Base-by-base conservation (phyloP, 2,329 filamentous ascomycete genomes). In the Sporothrix pallida region DNA sequence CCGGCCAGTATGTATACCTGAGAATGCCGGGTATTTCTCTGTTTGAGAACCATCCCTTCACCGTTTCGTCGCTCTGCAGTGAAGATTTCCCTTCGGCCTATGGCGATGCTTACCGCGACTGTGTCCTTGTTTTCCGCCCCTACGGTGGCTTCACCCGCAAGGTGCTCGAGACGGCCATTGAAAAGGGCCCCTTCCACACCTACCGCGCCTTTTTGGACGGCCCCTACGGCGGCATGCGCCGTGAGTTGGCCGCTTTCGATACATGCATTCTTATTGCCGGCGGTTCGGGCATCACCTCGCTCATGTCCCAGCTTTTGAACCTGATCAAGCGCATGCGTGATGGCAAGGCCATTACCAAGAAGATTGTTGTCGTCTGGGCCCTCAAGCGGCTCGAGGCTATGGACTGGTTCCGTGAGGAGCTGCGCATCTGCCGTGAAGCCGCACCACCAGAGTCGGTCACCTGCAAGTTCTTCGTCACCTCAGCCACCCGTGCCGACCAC, bases 261-360 rank as follows among this genome's bases (percentile, higher is more conserved):
- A 95, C 95, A 20, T 94, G 96, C 72, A 91, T 98, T 54, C 87
- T 98, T 72, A 94, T 98, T 78, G 95, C 95, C 0, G 96, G 96
- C 68, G 96, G 96, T 60, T 97, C 94, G 77, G 95, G 95, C 37
- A 96, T 98, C 80, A 98, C 96, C 0, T 94, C 95, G 9, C 89
- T 98, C 74, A 93, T 97, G 80, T 97, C 93, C 9, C 94, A 98
- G 80, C 86, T 98, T 2, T 86, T 98, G 26, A 93, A 97, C 77
- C 85, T 98, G n/a, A 97, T 98, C 83, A 98, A 97, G 83, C 91
- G 94, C 74, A 97, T 98, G 92, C 91, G 94, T 74, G 95, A 97
- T 79, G 93, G 94, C 69, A 97, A 97, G 82, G 95, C 95, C 48
- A 93, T 97, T 62, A 98, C 95, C 1, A 93, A 92, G 80, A 93